Evolutionary conservation across 2,329 filamentous ascomycete species (phyloP).

Genomic region (Rugonectria rugulosa): DNA sequence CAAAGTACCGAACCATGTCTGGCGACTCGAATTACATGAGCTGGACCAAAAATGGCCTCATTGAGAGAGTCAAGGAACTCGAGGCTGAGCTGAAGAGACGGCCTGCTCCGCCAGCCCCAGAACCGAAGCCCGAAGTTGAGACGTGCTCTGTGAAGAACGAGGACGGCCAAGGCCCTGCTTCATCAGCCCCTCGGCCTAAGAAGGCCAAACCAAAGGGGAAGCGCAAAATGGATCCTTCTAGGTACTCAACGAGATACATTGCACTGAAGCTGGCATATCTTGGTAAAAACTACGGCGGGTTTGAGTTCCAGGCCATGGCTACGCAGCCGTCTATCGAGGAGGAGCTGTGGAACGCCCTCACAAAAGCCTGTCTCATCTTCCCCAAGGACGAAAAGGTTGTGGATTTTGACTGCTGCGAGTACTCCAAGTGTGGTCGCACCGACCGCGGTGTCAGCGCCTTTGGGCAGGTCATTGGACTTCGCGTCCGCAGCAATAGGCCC

Average conservation of each 20-base stretch:
- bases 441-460: conserved; percentile 96
- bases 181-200: conserved; percentile 20
- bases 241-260: conserved; percentile 83
- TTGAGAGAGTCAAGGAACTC: conserved; percentile 71
- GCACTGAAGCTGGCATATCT: conserved; percentile 95
- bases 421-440: conserved; percentile 94
- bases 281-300: conserved; percentile 90
- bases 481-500: conserved; percentile 81
- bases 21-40: conserved; percentile 61
- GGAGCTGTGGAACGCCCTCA: conserved; percentile 89
- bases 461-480: conserved; percentile 88
- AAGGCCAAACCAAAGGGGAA: conserved; percentile 51
- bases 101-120: conserved; percentile 36
- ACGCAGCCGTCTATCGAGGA: conserved; percentile 86
- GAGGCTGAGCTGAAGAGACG: conserved; percentile 70
- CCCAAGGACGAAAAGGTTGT: conserved; percentile 69
- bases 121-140: conserved; percentile 29
- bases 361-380: conserved; percentile 82
- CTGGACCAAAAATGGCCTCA: conserved; percentile 74
- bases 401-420: conserved; percentile 85
- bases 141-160: conserved; percentile 1
- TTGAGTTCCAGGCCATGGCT: conserved; percentile 82
- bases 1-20: conserved; percentile 41
- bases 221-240: conserved; percentile 75
- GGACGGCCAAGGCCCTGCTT: conserved; percentile 9